These are phyloP conservation scores for Myriosclerotinia curreyana DNA, from an alignment of 2,329 filamentous ascomycete genomes.

Conservation along the genomic window DNA sequence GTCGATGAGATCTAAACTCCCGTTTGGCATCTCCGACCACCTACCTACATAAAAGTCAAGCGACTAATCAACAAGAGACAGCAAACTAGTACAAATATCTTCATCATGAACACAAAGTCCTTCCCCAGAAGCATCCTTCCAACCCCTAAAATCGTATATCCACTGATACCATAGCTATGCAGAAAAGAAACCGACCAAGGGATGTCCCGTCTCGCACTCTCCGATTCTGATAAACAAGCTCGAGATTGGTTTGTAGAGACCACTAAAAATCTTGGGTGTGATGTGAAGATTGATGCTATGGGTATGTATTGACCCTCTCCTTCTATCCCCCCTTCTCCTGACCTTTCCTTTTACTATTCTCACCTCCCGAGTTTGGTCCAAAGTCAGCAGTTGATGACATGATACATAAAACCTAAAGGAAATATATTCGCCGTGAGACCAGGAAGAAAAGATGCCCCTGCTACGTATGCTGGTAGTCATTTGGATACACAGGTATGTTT, in stretches of 20 bases:
- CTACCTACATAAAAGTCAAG: neutral
- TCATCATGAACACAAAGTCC: neutral
- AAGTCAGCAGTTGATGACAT: neutral
- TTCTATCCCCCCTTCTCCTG: neutral
- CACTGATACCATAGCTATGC: neutral
- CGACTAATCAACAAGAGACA: neutral
- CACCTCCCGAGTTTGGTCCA: neutral
- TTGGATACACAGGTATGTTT: slow-evolving; percentile 54
- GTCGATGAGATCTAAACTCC: neutral
- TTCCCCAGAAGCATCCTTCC: neutral
- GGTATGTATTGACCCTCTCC: neutral
- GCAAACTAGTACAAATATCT: neutral
- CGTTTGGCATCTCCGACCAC: neutral
- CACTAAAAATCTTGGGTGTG: neutral
- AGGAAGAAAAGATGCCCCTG: slow-evolving; percentile 56
- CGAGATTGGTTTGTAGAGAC: slow-evolving; percentile 11
- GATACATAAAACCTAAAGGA: slow-evolving; percentile 22
- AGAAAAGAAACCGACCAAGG: slow-evolving; percentile 63
- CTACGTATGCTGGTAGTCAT: slow-evolving; percentile 70
- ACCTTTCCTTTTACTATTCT: neutral
- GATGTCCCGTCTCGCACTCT: slow-evolving; percentile 72
- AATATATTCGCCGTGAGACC: slow-evolving; percentile 74
- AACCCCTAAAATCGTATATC: neutral
- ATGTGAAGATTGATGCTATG: slow-evolving; percentile 15
- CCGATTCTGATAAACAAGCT: slow-evolving; percentile 66